Base-by-base conservation (phyloP, 2,329 filamentous ascomycete species). In the Chaetomium olivaceum region DNA sequence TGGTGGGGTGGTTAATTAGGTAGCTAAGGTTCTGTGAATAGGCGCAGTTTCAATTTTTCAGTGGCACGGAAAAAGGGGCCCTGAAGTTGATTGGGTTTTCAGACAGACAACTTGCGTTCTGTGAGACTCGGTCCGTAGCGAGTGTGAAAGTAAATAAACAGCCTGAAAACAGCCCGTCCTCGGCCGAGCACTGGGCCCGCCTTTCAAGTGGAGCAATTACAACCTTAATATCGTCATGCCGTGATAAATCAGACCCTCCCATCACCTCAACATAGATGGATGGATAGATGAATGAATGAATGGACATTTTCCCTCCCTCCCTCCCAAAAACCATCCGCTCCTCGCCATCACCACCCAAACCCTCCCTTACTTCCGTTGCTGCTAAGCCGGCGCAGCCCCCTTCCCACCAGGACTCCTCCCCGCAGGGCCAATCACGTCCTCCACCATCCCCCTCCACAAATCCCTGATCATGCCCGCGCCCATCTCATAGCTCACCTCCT, bases 371-470 rank as follows among this genome's bases (percentile, higher is more conserved):
- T n/a, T n/a, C n/a, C n/a, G n/a, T n/a, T n/a, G n/a, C n/a, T n/a
- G n/a, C n/a, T n/a, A n/a, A 62, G 74, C 63, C 66, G 74, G 72
- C 65, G 74, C 65, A 63, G 73, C 65, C 48, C 73, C 73, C 39
- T 39, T 58, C 48, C 63, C 66, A 25, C 67, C 68, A 70, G 33
- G 68, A 68, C 25, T 61, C 60, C 46, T 61, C 60, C 36, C 21
- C 57, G 4, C 16, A 2, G 36, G 36, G 1, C 61, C 72, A 70
- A 67, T 76, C 71, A 82, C 74, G 71, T 86, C 83, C 25, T 87
- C 83, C n/a, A 84, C 75, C 63, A 89, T 76, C 14, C 85, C 83
- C 72, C 80, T 82, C 82, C 83, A 87, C 58, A 89, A 69, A 72
- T 85, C 82, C 59, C 74, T 79, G 31, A 89, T 74, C 79, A 87